Conservation (phyloP, 345 rosid species). For the Eucalyptus pauciflora region DNA sequence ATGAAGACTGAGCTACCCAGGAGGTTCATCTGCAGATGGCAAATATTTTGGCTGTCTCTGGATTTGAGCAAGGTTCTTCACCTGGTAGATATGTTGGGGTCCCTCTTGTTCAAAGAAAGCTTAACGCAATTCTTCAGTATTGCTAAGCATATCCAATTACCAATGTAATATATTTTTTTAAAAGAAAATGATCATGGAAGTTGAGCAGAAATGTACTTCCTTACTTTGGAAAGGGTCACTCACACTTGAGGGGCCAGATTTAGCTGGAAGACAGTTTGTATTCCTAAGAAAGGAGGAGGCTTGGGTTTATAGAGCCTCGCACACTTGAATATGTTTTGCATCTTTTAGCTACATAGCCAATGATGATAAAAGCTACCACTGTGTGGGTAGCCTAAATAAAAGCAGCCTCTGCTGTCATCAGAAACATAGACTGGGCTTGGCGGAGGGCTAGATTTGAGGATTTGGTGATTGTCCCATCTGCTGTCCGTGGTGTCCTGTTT, state of each 20-base stretch:
- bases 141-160: too few relatives aligned
- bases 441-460: neutral
- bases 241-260: neutral
- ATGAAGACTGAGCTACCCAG: neutral
- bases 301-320: neutral
- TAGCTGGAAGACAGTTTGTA: neutral
- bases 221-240: neutral
- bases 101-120: neutral
- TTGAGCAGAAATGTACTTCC: neutral
- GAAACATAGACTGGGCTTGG: neutral
- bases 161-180: neutral
- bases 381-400: too few relatives aligned
- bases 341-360: neutral
- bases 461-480: neutral
- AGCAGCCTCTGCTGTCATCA: neutral
- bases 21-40: neutral
- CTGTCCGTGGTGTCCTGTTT: neutral
- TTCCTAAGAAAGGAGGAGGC: neutral
- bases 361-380: neutral
- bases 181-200: neutral
- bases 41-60: neutral
- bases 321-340: neutral
- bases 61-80: neutral
- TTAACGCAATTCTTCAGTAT: neutral
- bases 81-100: neutral